Conservation (phyloP, 108 stramenopile species). For the Nitzschia sp. region DNA sequence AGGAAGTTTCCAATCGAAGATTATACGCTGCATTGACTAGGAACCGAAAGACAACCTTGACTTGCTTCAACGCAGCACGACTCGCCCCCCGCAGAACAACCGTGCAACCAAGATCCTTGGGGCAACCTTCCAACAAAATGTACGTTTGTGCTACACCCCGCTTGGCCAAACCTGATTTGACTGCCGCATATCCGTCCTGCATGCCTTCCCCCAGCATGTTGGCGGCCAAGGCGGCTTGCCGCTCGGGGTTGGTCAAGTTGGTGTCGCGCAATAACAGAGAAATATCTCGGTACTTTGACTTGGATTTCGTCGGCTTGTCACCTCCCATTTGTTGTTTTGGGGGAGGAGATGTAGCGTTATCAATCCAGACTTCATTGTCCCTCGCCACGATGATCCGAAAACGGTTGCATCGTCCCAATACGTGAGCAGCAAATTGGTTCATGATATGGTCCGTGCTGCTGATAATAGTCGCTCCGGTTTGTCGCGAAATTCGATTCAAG, state of each 20-base stretch:
- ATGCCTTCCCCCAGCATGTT: constrained; percentile 75
- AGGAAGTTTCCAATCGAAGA: constrained; percentile 91
- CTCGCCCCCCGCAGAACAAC: constrained; percentile 88
- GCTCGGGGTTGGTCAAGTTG: constrained; percentile 56
- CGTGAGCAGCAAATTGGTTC: constrained; percentile 72
- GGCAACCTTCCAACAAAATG: constrained; percentile 90
- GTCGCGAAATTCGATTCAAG: constrained; percentile 85
- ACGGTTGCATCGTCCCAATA: constrained; percentile 70
- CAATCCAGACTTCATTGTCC: constrained; percentile 79
- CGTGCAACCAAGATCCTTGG: constrained; percentile 88
- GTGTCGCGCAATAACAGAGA: constrained; percentile 39
- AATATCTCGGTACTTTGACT: constrained; percentile 44
- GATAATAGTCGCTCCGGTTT: constrained; percentile 91
- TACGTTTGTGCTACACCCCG: constrained; percentile 83
- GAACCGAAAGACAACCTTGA: constrained; percentile 86
- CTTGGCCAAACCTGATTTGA: constrained; percentile 77
- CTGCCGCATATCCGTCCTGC: constrained; percentile 80
- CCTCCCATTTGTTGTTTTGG: not conserved
- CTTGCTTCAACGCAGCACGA: constrained; percentile 76
- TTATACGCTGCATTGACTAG: constrained; percentile 90
- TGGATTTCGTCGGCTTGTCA: not conserved
- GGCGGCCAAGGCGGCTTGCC: constrained; percentile 80
- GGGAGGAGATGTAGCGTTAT: constrained; percentile 3
- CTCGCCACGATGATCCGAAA: constrained; percentile 90
- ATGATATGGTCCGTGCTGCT: constrained; percentile 90